These are phyloP conservation scores for Jackrogersella multiformis DNA, from an alignment of 495 filamentous ascomycete species.

Conservation along the genomic window DNA sequence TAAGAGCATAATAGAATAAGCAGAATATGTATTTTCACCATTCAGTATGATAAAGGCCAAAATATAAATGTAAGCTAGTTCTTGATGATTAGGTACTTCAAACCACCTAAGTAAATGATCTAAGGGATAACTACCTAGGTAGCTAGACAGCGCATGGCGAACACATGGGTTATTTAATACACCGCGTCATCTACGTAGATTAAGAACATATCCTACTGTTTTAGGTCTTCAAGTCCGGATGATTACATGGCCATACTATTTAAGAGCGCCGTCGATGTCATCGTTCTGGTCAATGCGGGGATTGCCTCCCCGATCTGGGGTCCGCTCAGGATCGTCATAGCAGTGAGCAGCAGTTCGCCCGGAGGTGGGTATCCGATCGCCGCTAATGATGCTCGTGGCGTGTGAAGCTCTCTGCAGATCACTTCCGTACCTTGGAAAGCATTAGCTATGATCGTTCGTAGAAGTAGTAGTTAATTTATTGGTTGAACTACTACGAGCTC, in stretches of 20 bases:
- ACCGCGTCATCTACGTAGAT: too few species aligned
- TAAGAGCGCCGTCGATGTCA: conserved; percentile 36
- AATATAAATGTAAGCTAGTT: too few species aligned
- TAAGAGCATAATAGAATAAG: too few species aligned
- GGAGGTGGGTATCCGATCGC: not conserved
- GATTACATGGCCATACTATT: conserved; percentile 29
- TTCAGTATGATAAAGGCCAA: too few species aligned
- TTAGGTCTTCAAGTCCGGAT: too few species aligned
- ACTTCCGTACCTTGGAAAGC: conserved; percentile 42
- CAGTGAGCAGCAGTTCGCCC: conserved; percentile 20
- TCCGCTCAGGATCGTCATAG: conserved; percentile 31
- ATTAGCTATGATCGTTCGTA: conserved; percentile 41
- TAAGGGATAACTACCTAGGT: too few species aligned
- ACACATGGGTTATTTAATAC: too few species aligned
- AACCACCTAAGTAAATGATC: too few species aligned
- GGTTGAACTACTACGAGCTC: conserved; percentile 25
- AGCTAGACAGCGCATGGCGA: too few species aligned
- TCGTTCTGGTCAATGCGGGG: conserved; percentile 36
- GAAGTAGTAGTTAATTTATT: conserved; percentile 38
- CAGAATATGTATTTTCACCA: too few species aligned
- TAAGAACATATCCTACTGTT: too few species aligned
- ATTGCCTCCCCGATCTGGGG: conserved; percentile 39
- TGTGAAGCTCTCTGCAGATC: conserved; percentile 31
- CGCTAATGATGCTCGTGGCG: conserved; percentile 14
- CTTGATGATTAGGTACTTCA: too few species aligned